These are phyloP conservation scores for Globisporangium emineosum DNA, from an alignment of 352 stramenopile genomes.

Conservation along the genomic window DNA sequence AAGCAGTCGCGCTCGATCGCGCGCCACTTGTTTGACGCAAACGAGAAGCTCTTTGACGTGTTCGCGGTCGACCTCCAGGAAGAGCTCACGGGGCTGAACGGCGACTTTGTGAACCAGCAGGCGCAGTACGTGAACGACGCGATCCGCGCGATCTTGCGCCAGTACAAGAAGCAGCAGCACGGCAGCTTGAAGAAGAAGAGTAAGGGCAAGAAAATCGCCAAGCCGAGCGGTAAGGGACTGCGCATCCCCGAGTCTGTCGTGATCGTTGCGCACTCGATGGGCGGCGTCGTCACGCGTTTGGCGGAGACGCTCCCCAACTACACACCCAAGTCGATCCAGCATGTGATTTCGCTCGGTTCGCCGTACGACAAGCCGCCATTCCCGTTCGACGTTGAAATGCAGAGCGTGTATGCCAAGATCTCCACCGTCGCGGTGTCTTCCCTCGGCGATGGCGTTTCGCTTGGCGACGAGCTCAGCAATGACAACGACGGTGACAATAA, in stretches of 20 bases:
- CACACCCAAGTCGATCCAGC: conserved; percentile 66
- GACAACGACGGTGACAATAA: conserved; percentile 14
- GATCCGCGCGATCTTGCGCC: conserved; percentile 58
- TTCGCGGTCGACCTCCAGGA: conserved; percentile 80
- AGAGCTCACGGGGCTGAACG: conserved; percentile 70
- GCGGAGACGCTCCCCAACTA: conserved; percentile 74
- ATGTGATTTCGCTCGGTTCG: conserved; percentile 69
- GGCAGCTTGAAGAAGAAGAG: conserved; percentile 4
- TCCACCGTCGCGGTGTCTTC: background rate
- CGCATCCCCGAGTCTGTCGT: conserved; percentile 53
- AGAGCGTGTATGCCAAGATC: conserved; percentile 54
- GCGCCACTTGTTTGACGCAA: conserved; percentile 63
- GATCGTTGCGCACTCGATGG: conserved; percentile 85
- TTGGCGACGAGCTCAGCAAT: conserved; percentile 10
- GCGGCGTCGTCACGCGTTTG: conserved; percentile 62
- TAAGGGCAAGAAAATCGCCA: conserved; percentile 16
- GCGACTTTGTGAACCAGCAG: conserved; percentile 64
- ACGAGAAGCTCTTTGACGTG: conserved; percentile 62
- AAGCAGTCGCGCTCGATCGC: conserved; percentile 80
- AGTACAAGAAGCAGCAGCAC: conserved; percentile 63
- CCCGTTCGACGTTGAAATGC: conserved; percentile 66
- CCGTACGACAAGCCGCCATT: conserved; percentile 56
- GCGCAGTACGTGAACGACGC: conserved; percentile 75
- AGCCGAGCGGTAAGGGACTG: conserved; percentile 9
- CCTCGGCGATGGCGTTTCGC: background rate